These are phyloP conservation scores for Cercis canadensis DNA, from an alignment of 306 rosid species.

Conservation along the genomic window DNA sequence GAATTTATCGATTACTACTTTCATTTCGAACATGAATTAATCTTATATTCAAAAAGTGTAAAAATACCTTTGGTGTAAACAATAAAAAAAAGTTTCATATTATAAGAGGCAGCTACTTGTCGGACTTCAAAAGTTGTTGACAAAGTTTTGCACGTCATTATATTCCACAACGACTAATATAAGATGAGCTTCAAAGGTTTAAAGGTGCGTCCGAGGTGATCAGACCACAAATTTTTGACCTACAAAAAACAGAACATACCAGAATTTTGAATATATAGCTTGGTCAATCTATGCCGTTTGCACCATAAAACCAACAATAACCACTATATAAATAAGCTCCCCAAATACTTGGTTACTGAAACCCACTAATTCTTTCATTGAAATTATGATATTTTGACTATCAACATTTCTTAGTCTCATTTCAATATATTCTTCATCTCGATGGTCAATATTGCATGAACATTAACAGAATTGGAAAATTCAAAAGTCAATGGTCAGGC, in stretches of 20 bases:
- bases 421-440: background rate
- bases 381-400: slow-evolving; percentile 9
- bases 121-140: slow-evolving; percentile 38
- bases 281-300: background rate
- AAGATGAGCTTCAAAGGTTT: background rate
- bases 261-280: background rate
- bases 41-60: too few relatives aligned
- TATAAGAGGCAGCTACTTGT: too few relatives aligned
- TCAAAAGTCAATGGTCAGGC: slow-evolving; percentile 3
- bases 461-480: background rate
- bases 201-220: slow-evolving; percentile 23
- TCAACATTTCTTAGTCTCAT: background rate
- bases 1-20: too few relatives aligned
- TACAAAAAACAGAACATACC: too few relatives aligned
- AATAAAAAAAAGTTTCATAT: too few relatives aligned
- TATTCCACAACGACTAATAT: slow-evolving; percentile 22
- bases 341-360: too few relatives aligned
- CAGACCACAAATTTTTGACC: slow-evolving; percentile 23
- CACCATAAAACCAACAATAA: too few relatives aligned
- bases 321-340: too few relatives aligned
- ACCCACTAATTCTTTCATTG: background rate
- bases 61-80: too few relatives aligned
- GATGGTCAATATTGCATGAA: background rate
- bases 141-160: slow-evolving; percentile 10
- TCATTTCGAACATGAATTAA: too few relatives aligned